phyloP scores from a whole-genome alignment of 1,139 yeast genomes.

The Scheffersomyces quercinus region DNA sequence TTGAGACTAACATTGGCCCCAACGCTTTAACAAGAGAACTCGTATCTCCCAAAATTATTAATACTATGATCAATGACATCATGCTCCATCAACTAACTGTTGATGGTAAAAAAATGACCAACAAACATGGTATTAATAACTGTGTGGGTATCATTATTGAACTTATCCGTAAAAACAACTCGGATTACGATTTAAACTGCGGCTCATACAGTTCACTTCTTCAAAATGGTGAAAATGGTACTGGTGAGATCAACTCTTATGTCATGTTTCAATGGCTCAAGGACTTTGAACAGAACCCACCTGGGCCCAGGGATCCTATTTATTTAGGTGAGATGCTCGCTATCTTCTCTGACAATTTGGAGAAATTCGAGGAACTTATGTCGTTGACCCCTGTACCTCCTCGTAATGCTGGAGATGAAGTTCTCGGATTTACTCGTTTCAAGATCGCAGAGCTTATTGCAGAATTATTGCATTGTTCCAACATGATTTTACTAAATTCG shows the following conservation, averaged over 20 bases:
- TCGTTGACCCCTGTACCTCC: slow-evolving; percentile 26
- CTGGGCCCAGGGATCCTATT: slow-evolving; percentile 48
- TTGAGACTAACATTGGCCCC: slow-evolving; percentile 52
- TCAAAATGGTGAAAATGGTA: slow-evolving; percentile 30
- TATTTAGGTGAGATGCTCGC: slow-evolving; percentile 47
- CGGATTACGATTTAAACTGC: slow-evolving; percentile 49
- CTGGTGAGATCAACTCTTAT: slow-evolving; percentile 42
- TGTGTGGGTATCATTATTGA: slow-evolving; percentile 51
- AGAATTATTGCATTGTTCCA: slow-evolving; percentile 49
- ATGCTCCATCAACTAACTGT: slow-evolving; percentile 27
- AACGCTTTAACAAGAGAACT: slow-evolving; percentile 47
- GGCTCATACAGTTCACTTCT: slow-evolving; percentile 40
- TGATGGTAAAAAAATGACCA: slow-evolving; percentile 23
- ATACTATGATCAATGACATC: slow-evolving; percentile 41
- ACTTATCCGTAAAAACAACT: slow-evolving; percentile 47
- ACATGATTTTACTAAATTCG: slow-evolving; percentile 49
- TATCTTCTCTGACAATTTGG: slow-evolving; percentile 41
- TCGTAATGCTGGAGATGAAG: slow-evolving; percentile 15
- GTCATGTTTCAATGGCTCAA: slow-evolving; percentile 50
- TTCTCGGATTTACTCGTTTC: slow-evolving; percentile 45
- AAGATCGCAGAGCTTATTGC: slow-evolving; percentile 48
- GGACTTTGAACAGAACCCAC: slow-evolving; percentile 51
- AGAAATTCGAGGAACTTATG: slow-evolving; percentile 27
- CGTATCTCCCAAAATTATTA: slow-evolving; percentile 38
- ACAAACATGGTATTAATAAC: slow-evolving; percentile 49